These are phyloP conservation scores for Sarcomyxa edulis DNA, from an alignment of 768 basidiomycete species.

Conservation along the genomic window DNA sequence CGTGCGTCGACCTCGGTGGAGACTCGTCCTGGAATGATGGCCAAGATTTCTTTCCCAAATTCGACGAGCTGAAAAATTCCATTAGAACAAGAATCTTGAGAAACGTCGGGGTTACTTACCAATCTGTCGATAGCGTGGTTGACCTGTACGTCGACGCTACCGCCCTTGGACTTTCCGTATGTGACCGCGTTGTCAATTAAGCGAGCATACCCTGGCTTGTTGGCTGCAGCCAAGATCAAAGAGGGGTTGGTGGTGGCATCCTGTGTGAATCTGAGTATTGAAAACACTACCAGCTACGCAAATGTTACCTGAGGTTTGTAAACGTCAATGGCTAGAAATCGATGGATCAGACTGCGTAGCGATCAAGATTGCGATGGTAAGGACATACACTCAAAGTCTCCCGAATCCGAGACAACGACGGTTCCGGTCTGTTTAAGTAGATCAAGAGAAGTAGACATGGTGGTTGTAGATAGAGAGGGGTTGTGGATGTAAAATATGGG, in stretches of 20 bases:
- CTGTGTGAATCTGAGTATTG: constrained; percentile 25
- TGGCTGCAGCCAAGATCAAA: constrained; percentile 87
- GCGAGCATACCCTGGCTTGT: constrained; percentile 79
- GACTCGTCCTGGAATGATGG: constrained; percentile 95
- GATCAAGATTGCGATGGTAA: constrained; percentile 11
- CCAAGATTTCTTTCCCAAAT: constrained; percentile 94
- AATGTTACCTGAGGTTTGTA: constrained; percentile 97
- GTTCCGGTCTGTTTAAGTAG: constrained; percentile 89
- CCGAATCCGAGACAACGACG: constrained; percentile 95
- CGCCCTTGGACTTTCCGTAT: constrained; percentile 78
- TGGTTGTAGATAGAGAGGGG: too few species aligned
- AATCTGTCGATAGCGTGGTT: constrained; percentile 85
- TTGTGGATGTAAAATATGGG: too few species aligned
- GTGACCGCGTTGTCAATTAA: constrained; percentile 74
- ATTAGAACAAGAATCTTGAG: neutral
- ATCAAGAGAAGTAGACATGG: constrained; percentile 79
- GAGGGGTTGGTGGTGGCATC: constrained; percentile 99
- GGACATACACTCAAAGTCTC: constrained; percentile 80
- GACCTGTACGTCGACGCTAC: constrained; percentile 67
- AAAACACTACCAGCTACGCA: constrained; percentile 7
- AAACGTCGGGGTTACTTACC: constrained; percentile 39
- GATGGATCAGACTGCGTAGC: constrained; percentile 15
- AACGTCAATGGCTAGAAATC: constrained; percentile 73
- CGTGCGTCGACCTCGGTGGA: constrained; percentile 99
- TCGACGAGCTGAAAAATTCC: constrained; percentile 73